A percentile compares a stretch with the other conserved stretches of the same genome.
phyloP scores from a whole-genome alignment of 371 early-diverging fungal genomes.

The Apophysomyces trapeziformis region DNA sequence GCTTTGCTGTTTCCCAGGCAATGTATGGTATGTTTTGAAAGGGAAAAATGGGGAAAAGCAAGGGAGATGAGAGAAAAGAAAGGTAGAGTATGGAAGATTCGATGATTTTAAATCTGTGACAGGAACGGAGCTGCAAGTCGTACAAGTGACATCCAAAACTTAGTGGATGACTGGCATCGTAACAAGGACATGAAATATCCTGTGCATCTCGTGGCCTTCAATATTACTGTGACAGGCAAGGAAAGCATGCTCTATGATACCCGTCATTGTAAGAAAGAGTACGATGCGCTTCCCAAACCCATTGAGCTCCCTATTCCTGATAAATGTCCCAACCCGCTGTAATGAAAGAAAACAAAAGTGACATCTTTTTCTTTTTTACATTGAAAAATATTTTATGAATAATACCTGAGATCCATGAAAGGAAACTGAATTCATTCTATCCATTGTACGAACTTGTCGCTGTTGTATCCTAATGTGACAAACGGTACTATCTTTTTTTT shows the following conservation, averaged over 20 bases:
- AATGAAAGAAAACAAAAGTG: background rate
- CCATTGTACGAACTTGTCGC: too few species aligned
- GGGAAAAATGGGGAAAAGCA: too few species aligned
- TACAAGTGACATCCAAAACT: constrained; percentile 40
- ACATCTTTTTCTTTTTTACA: background rate
- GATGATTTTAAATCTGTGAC: background rate
- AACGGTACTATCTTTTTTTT: too few species aligned
- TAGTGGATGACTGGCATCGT: constrained; percentile 37
- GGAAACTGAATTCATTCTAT: too few species aligned
- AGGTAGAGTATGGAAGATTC: background rate
- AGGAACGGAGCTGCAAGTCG: constrained; percentile 51
- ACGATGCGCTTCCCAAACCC: constrained; percentile 17
- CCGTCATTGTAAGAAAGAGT: constrained; percentile 27
- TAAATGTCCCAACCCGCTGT: constrained; percentile 29
- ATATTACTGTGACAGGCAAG: constrained; percentile 37
- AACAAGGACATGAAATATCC: constrained; percentile 39
- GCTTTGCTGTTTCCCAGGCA: constrained; percentile 51
- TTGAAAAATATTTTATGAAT: background rate
- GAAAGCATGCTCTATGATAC: constrained; percentile 37
- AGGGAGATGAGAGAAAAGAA: background rate
- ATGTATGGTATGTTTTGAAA: constrained; percentile 35
- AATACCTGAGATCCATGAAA: too few species aligned
- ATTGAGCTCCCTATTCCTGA: constrained; percentile 40
- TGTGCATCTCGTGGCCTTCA: constrained; percentile 35
- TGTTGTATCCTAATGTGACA: too few species aligned